Conservation (phyloP, 2,329 filamentous ascomycete genomes). For the Talaromyces sp. region DNA sequence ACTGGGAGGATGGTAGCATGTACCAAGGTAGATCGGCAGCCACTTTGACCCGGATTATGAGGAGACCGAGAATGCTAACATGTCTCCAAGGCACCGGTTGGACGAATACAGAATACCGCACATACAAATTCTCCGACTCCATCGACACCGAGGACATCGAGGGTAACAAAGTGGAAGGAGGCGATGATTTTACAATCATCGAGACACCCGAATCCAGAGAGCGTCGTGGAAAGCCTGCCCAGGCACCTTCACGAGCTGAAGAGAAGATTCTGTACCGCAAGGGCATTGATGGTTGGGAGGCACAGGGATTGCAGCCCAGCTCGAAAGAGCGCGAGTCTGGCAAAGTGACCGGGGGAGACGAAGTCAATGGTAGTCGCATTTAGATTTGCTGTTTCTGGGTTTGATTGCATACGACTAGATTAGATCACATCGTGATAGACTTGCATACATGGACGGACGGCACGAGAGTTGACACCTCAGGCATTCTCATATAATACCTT, state of each 20-base stretch:
- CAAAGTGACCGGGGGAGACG: constrained; percentile 32
- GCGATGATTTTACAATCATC: constrained; percentile 40
- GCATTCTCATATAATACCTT: background rate
- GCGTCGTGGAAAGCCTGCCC: constrained; percentile 38
- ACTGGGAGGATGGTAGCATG: constrained; percentile 62
- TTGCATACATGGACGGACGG: too few relatives aligned
- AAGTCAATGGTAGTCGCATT: constrained; percentile 32
- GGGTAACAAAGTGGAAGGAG: constrained; percentile 30
- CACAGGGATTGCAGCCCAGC: constrained; percentile 40
- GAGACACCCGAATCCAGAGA: constrained; percentile 43
- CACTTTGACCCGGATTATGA: background rate
- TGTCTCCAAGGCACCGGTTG: constrained; percentile 63
- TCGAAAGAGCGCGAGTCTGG: constrained; percentile 33
- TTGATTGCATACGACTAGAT: background rate
- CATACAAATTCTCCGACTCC: constrained; percentile 60
- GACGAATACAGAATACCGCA: constrained; percentile 69
- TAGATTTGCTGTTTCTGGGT: background rate
- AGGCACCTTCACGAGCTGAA: constrained; percentile 32
- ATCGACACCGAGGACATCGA: constrained; percentile 48
- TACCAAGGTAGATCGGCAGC: constrained; percentile 39
- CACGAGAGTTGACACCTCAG: background rate
- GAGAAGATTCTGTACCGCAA: constrained; percentile 39
- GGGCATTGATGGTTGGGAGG: constrained; percentile 43
- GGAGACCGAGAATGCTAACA: background rate
- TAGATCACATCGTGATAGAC: background rate